Base-by-base conservation (phyloP, 1,139 yeast genomes). In the Hansenula lynferdii region DNA sequence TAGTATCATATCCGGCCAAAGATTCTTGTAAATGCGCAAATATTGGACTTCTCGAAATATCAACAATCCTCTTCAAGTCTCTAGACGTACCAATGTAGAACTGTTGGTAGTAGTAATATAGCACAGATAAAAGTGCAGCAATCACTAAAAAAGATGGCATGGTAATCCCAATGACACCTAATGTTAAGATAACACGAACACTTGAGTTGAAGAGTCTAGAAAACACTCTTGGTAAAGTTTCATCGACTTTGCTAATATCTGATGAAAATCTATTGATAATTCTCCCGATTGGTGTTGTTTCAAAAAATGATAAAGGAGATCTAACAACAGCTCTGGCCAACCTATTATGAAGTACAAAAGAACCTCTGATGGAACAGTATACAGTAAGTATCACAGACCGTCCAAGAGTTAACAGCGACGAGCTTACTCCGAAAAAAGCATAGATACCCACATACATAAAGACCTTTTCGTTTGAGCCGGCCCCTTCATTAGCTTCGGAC, bases 241-340 rank as follows among this genome's bases (percentile, higher is more conserved):
- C 65, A 56, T 85, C 94, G 42, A 84, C 64, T 37, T 75, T 72
- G 42, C 72, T 72, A 53, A 85, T 70, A 57, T 85, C 95, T 45
- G 81, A 75, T 15, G 90, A 77, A 53, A 85, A 85, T 38, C 79
- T 58, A 41, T 83, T 83, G 52, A 81, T 67, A 31, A 83, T 69
- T 61, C 92, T 70, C 12, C 92, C 92, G 44, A 80, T 68, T 25
- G 92, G 92, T 1, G 90, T 83, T 2, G 89, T 82, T 60, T 83
- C 92, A 54, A 83, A 83, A 57, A 81, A 83, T 2, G 80, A 69
- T 86, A 83, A 80, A 42, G 90, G 90, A 1, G 89, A 78, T 46
- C 79, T 65, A 44, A 82, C 58, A 14, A 83, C 85, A 31, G 82
- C 62, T 8, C 50, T 49, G 0, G 85, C 83, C 87, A 83, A 80